phyloP scores from a whole-genome alignment of 2,329 filamentous ascomycete genomes.

The Penicillium sp. region DNA sequence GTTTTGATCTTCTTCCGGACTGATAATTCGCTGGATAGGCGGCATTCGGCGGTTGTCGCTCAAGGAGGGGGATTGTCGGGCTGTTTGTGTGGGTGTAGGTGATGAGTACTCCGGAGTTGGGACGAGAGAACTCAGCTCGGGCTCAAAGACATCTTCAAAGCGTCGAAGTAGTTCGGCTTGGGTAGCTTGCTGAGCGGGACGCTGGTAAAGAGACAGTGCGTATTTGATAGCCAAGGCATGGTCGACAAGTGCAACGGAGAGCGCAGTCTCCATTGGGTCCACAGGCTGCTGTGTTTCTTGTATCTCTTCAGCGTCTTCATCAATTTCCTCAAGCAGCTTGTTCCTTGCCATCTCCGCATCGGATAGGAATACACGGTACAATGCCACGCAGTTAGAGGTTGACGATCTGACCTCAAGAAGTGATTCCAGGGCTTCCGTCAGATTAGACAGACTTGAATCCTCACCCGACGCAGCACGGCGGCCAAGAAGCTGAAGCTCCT shows the following conservation, averaged over 20 bases:
- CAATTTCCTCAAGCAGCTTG: constrained; percentile 43
- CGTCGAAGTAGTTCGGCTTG: constrained; percentile 39
- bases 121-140: constrained; percentile 63
- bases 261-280: constrained; percentile 67
- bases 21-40: constrained; percentile 29
- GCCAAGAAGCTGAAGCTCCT: constrained; percentile 75
- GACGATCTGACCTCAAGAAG: constrained; percentile 72
- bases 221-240: constrained; percentile 85
- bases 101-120: constrained; percentile 34
- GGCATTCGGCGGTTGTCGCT: constrained; percentile 27
- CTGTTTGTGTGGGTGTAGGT: constrained; percentile 45
- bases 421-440: constrained; percentile 73
- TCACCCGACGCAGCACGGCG: constrained; percentile 71
- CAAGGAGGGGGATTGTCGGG: constrained; percentile 32
- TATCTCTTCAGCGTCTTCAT: constrained; percentile 49
- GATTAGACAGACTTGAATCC: constrained; percentile 63
- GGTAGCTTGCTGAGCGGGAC: constrained; percentile 54
- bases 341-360: constrained; percentile 41
- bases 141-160: constrained; percentile 51
- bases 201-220: constrained; percentile 67
- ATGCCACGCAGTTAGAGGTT: constrained; percentile 73
- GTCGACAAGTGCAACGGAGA: constrained; percentile 82
- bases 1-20: constrained; percentile 38
- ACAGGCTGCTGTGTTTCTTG: constrained; percentile 50
- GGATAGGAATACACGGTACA: constrained; percentile 73